These are phyloP conservation scores for Capsicum rhomboideum DNA, from an alignment of 257 asterid species.

Conservation along the genomic window DNA sequence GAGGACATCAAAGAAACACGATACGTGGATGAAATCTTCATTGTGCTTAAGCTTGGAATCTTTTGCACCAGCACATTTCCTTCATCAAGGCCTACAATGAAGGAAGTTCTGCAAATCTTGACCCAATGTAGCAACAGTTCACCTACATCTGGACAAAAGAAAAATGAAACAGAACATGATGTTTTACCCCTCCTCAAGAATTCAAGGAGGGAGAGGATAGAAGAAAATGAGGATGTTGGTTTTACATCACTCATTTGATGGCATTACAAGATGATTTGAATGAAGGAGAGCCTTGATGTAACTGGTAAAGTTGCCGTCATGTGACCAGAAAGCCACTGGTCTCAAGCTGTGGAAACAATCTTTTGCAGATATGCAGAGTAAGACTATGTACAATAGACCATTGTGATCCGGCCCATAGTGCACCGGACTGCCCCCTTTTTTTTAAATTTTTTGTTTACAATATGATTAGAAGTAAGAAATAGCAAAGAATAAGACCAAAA, in stretches of 20 bases:
- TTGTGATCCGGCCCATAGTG: background rate
- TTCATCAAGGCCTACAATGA: constrained; percentile 69
- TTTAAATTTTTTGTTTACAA: no score
- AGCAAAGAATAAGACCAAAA: background rate
- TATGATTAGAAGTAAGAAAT: background rate
- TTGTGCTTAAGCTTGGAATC: constrained; percentile 62
- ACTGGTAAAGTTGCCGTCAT: background rate
- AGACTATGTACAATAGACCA: background rate
- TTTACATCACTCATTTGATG: constrained; percentile 27
- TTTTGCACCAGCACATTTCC: constrained; percentile 59
- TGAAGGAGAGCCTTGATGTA: background rate
- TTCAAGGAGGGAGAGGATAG: constrained; percentile 17
- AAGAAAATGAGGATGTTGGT: constrained; percentile 18
- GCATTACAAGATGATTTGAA: background rate
- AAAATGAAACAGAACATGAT: constrained; percentile 30
- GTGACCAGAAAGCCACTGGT: no score
- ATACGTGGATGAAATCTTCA: constrained; percentile 45
- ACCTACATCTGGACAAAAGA: constrained; percentile 18
- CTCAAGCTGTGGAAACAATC: no score
- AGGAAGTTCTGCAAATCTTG: constrained; percentile 51
- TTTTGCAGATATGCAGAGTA: background rate
- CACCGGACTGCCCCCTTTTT: background rate
- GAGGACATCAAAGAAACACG: constrained; percentile 48
- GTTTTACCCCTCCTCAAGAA: constrained; percentile 57
- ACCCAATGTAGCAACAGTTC: constrained; percentile 28